Conservation (phyloP, 306 rosid genomes). For the Fagus sylvatica region DNA sequence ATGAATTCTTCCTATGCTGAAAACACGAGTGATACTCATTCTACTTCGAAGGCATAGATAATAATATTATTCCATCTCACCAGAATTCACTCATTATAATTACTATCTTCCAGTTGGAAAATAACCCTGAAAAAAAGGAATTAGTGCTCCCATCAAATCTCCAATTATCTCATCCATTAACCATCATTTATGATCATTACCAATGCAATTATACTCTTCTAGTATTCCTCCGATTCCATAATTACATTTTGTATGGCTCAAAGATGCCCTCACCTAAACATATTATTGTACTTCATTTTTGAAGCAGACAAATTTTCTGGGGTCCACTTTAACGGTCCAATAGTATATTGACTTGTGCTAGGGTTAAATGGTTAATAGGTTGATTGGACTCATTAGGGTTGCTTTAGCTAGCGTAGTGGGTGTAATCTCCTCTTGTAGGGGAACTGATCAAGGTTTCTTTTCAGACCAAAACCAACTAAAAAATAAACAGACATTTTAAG, state of each 20-base stretch:
- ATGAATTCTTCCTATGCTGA: background rate
- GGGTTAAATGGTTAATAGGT: background rate
- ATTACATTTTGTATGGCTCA: conserved; percentile 43
- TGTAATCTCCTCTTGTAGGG: conserved; percentile 1
- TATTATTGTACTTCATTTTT: conserved; percentile 42
- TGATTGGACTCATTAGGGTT: conserved; percentile 24
- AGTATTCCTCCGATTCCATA: conserved; percentile 43
- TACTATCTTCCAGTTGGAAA: conserved; percentile 29
- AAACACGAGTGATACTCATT: background rate
- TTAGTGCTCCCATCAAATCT: conserved; percentile 49
- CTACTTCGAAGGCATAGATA: background rate
- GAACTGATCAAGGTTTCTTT: background rate
- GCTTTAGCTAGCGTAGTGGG: conserved; percentile 28
- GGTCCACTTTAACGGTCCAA: conserved; percentile 43
- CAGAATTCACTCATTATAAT: conserved; percentile 25
- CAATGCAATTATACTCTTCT: conserved; percentile 31
- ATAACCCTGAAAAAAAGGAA: conserved; percentile 34
- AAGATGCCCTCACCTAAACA: conserved; percentile 48
- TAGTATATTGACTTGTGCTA: conserved; percentile 4
- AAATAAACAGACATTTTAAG: background rate
- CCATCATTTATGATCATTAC: conserved; percentile 62
- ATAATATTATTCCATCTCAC: background rate
- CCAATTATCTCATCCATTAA: conserved; percentile 46
- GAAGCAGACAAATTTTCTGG: conserved; percentile 26
- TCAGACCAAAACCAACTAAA: background rate